phyloP scores from a whole-genome alignment of 805 yeast genomes.

The Nakazawaea pomicola region DNA sequence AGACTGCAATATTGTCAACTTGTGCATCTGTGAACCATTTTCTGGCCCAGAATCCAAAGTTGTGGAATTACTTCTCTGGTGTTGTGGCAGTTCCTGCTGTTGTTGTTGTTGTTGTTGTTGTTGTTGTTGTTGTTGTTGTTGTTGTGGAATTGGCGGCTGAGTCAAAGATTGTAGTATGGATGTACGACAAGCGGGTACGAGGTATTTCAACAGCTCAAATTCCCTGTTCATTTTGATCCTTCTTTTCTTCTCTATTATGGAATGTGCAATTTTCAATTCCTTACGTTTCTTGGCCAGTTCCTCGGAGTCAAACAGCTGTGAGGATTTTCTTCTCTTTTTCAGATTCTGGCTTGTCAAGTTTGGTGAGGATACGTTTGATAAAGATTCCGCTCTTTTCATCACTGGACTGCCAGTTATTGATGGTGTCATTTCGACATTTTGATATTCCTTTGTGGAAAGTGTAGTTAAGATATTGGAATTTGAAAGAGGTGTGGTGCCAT shows the following conservation, averaged over 20 bases:
- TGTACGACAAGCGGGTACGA: conserved; percentile 74
- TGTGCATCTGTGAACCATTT: conserved; percentile 45
- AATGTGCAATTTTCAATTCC: conserved; percentile 57
- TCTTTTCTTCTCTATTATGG: conserved; percentile 75
- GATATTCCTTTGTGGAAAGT: conserved; percentile 3
- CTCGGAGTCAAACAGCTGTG: conserved; percentile 19
- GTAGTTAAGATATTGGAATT: conserved; percentile 10
- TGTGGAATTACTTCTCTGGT: conserved; percentile 20
- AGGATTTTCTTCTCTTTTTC: conserved; percentile 23
- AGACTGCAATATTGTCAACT: conserved; percentile 74
- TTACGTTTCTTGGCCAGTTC: conserved; percentile 36
- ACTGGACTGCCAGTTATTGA: background rate
- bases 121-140: too few species aligned
- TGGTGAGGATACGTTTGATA: too few species aligned
- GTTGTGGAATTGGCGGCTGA: background rate
- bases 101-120: too few species aligned
- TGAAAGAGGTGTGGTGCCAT: too few species aligned
- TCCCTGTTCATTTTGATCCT: conserved; percentile 77
- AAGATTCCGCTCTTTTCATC: background rate
- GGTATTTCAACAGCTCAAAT: conserved; percentile 71
- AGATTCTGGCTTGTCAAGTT: background rate
- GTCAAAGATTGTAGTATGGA: conserved; percentile 24
- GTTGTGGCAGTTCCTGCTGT: too few species aligned
- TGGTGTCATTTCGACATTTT: conserved; percentile 11
- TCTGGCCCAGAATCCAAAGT: background rate